Evolutionary conservation across 352 stramenopile genomes (phyloP).

Genomic region (Blastocystis sp.): DNA sequence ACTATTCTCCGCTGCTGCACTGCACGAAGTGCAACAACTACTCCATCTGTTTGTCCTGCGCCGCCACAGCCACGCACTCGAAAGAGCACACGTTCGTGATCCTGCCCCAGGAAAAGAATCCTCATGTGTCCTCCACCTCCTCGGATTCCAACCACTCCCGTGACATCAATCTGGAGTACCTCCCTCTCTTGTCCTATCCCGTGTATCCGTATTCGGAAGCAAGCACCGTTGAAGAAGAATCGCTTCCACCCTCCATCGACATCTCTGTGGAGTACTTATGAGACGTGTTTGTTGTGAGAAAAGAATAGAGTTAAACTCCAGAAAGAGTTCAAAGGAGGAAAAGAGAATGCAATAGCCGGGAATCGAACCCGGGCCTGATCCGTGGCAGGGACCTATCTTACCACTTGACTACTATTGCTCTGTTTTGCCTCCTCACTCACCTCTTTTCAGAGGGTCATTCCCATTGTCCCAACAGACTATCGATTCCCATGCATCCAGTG

Average conservation of each 20-base stretch:
- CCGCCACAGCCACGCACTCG: neutral
- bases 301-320: neutral
- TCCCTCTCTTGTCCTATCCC: neutral
- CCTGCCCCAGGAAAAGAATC: neutral
- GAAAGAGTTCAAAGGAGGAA: too few relatives aligned
- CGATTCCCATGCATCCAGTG: neutral
- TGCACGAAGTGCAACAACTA: neutral
- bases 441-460: too few relatives aligned
- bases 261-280: neutral
- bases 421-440: neutral
- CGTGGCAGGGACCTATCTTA: constrained; percentile 74
- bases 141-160: neutral
- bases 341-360: constrained; percentile 70
- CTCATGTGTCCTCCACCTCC: neutral
- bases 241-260: neutral
- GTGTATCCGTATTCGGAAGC: neutral
- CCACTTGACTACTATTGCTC: constrained; percentile 74
- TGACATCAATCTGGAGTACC: neutral
- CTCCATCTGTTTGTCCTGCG: neutral
- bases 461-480: too few relatives aligned
- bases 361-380: constrained; percentile 74
- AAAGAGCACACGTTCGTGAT: neutral
- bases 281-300: neutral
- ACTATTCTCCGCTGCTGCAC: neutral
- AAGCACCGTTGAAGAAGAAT: too few relatives aligned